phyloP scores from a whole-genome alignment of 2,329 filamentous ascomycete species.

The Ophiocordyceps camponoti-rufipedis region DNA sequence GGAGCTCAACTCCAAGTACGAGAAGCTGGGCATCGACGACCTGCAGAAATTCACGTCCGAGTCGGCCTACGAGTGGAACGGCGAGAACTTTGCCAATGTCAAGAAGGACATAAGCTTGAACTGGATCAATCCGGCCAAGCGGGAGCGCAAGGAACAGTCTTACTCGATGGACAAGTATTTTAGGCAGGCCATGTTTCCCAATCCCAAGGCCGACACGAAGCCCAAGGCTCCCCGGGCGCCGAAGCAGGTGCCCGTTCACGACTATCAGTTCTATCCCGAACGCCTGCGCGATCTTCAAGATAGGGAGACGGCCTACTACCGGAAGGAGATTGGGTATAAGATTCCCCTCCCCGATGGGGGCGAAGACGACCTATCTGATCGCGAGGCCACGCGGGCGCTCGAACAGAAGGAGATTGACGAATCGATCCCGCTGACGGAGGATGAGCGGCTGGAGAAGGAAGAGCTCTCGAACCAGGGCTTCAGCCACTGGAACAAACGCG shows the following conservation, averaged over 20 bases:
- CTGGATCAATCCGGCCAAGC: constrained; percentile 98
- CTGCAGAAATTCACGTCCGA: constrained; percentile 96
- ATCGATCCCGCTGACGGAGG: constrained; percentile 71
- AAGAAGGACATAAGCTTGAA: constrained; percentile 85
- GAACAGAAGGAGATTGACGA: constrained; percentile 91
- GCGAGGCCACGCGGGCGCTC: constrained; percentile 69
- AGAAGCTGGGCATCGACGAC: constrained; percentile 92
- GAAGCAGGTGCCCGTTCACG: constrained; percentile 79
- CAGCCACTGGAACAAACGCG: constrained; percentile 84
- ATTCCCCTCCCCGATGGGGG: constrained; percentile 76
- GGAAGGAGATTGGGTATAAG: constrained; percentile 93
- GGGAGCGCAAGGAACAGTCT: constrained; percentile 92
- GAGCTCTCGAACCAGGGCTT: constrained; percentile 71
- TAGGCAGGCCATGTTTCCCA: constrained; percentile 63
- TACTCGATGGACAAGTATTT: constrained; percentile 99
- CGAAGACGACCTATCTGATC: constrained; percentile 70
- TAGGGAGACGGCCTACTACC: constrained; percentile 85
- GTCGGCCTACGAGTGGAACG: constrained; percentile 97
- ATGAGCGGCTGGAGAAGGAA: constrained; percentile 76
- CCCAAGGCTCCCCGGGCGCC: constrained; percentile 91
- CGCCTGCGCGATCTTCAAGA: constrained; percentile 79
- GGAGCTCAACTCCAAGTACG: constrained; percentile 81
- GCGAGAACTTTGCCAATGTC: constrained; percentile 78
- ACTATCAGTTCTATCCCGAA: constrained; percentile 92
- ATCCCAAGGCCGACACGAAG: constrained; percentile 74